These are phyloP conservation scores for Chrysoporthe cubensis DNA, from an alignment of 2,329 filamentous ascomycete species.

Conservation along the genomic window DNA sequence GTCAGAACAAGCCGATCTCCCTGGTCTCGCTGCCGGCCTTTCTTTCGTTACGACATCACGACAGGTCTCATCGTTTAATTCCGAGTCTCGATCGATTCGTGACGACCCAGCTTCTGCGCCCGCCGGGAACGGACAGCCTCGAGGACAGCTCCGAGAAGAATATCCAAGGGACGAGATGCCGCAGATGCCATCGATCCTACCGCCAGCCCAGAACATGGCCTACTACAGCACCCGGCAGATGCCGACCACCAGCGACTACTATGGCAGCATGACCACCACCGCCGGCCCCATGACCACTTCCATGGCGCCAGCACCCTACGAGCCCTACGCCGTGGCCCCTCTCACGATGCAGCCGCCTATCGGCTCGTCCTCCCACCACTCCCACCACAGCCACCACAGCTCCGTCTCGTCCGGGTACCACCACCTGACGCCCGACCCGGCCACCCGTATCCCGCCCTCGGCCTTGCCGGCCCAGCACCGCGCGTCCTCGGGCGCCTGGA, in stretches of 20 bases:
- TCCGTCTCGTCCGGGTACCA: conserved; percentile 30
- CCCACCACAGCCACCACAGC: conserved; percentile 27
- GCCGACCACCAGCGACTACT: conserved; percentile 36
- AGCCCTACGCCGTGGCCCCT: conserved; percentile 40
- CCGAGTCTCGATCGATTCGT: conserved; percentile 11
- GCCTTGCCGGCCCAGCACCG: conserved; percentile 49
- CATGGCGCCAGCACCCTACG: conserved; percentile 37
- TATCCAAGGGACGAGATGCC: conserved; percentile 16
- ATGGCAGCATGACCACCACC: conserved; percentile 37
- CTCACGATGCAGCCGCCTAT: conserved; percentile 35
- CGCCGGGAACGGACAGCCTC: not conserved
- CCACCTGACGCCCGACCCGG: conserved; percentile 47
- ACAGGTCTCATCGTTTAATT: conserved; percentile 8
- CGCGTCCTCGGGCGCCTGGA: conserved; percentile 71
- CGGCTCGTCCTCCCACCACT: conserved; percentile 33
- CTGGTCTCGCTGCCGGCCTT: conserved; percentile 22
- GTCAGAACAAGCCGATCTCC: conserved; percentile 20
- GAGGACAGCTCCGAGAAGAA: conserved; percentile 25
- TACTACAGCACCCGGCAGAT: conserved; percentile 38
- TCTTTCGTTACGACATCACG: conserved; percentile 27
- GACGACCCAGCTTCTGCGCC: not conserved
- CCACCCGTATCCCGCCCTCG: conserved; percentile 38
- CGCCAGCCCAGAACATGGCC: conserved; percentile 35
- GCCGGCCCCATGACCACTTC: conserved; percentile 34
- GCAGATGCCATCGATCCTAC: conserved; percentile 32